Evolutionary conservation across 148 eudicot genomes (phyloP), one percentile per base, ranked within the genome.

Genomic region (Cornus kousa): DNA sequence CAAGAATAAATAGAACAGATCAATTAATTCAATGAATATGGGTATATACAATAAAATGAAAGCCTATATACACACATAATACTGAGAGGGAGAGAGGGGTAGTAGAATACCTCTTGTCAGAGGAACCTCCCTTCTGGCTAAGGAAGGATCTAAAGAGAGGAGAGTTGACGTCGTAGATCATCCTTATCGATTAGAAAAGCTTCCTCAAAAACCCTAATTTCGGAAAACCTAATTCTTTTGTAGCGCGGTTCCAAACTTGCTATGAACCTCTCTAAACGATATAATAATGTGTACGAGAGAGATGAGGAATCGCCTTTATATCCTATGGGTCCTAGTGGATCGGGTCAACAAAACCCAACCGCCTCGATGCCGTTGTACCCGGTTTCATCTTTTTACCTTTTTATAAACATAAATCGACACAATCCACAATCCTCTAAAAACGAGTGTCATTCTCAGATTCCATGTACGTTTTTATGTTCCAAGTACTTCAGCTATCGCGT

Each of bases 101-200:
- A 75, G 12, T 19, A 62, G 22, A 2, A 33, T 55, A 87, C 92
- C 90, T 87, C 83, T 89, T 89, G 74, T 89, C 92, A 75, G 90
- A 82, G 67, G 90, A 57, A n/a, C 89, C 89, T 14, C 92, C 92
- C 90, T 86, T 89, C 82, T 89, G 92, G 72, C 92, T 89, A 70
- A 89, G 90, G 86, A 89, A 89, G 35, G 90, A 89, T 6, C 92
- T 82, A 84, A 89, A 89, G 62, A 89, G 90, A 23, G 83, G 86
- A 2, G 92, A 89, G 48, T 86, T 89, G 6, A 89, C 92, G 92
- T 89, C 92, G 89, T 89, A 89, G 31, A 89, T 89, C 92, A 89
- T 89, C 23, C 5, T 69, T 17, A 16, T 16, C 19, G 59, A 53
- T 12, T 53, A 19, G 17, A 11, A 1, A 53, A 12, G 17, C 59